phyloP scores from a whole-genome alignment of 2,329 filamentous ascomycete genomes.

The Stachybotrys chlorohalonatus region DNA sequence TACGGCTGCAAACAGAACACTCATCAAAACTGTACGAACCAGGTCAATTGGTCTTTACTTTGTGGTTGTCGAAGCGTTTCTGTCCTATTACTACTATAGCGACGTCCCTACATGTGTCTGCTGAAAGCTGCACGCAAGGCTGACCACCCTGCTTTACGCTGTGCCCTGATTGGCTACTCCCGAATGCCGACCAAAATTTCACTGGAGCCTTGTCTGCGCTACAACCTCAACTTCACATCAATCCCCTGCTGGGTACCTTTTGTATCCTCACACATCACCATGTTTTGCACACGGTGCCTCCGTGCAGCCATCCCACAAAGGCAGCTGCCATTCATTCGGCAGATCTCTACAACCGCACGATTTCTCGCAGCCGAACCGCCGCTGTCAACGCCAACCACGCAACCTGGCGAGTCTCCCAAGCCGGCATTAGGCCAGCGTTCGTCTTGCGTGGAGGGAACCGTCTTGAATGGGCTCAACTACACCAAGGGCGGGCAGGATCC shows the following conservation, averaged over 20 bases:
- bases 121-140: not conserved
- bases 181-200: slow-evolving; percentile 18
- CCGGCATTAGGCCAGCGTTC: slow-evolving; percentile 27
- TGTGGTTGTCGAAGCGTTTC: no score
- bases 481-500: slow-evolving; percentile 66
- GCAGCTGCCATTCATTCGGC: slow-evolving; percentile 20
- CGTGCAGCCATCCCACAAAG: slow-evolving; percentile 27
- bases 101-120: not conserved
- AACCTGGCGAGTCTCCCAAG: slow-evolving; percentile 20
- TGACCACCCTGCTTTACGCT: not conserved
- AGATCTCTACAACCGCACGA: slow-evolving; percentile 30
- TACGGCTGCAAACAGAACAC: no score
- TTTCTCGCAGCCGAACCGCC: slow-evolving; percentile 26
- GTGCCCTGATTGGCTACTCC: slow-evolving; percentile 4
- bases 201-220: slow-evolving; percentile 6
- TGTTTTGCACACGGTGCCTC: slow-evolving; percentile 40
- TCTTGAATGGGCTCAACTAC: slow-evolving; percentile 68
- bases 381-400: slow-evolving; percentile 24
- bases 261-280: slow-evolving; percentile 13
- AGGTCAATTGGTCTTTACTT: no score
- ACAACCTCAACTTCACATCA: no score
- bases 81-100: no score
- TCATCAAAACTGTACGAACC: no score
- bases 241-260: no score
- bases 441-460: slow-evolving; percentile 57